Evolutionary conservation across 2,329 filamentous ascomycete genomes (phyloP).

Genomic region (Lojkania enalia): DNA sequence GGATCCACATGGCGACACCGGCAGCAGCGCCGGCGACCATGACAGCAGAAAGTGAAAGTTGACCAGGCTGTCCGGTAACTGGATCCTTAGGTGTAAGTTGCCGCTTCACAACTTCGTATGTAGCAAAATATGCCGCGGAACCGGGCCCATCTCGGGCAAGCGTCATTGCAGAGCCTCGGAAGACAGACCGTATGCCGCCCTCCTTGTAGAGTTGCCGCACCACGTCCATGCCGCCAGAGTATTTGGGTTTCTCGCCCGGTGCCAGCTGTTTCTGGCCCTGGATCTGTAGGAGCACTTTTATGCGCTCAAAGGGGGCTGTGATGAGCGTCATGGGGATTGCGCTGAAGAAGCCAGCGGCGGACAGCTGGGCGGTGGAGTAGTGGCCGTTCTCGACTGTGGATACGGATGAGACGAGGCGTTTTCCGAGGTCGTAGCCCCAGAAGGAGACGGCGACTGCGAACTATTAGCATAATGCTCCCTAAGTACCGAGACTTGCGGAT

Average conservation of each 20-base stretch:
- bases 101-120: conserved; percentile 95
- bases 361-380: conserved; percentile 84
- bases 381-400: conserved; percentile 68
- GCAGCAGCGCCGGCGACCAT: conserved; percentile 86
- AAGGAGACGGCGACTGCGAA: conserved; percentile 65
- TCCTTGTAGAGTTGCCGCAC: conserved; percentile 91
- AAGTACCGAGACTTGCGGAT: background rate
- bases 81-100: conserved; percentile 80
- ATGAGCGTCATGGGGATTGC: conserved; percentile 97
- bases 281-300: conserved; percentile 97
- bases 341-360: conserved; percentile 88
- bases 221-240: conserved; percentile 84
- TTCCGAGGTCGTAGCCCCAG: conserved; percentile 93
- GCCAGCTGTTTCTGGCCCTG: conserved; percentile 86
- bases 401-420: conserved; percentile 75
- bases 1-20: conserved; percentile 98
- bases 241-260: conserved; percentile 90
- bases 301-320: conserved; percentile 98
- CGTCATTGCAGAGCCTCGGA: conserved; percentile 87
- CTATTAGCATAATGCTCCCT: background rate
- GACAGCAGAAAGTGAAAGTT: conserved; percentile 80
- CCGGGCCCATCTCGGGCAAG: conserved; percentile 92
- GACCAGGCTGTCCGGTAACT: conserved; percentile 68
- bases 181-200: conserved; percentile 87
- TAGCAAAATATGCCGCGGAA: conserved; percentile 92